Evolutionary conservation across 2,329 filamentous ascomycete species (phyloP).

Genomic region (Purpureocillium takamizusanense): DNA sequence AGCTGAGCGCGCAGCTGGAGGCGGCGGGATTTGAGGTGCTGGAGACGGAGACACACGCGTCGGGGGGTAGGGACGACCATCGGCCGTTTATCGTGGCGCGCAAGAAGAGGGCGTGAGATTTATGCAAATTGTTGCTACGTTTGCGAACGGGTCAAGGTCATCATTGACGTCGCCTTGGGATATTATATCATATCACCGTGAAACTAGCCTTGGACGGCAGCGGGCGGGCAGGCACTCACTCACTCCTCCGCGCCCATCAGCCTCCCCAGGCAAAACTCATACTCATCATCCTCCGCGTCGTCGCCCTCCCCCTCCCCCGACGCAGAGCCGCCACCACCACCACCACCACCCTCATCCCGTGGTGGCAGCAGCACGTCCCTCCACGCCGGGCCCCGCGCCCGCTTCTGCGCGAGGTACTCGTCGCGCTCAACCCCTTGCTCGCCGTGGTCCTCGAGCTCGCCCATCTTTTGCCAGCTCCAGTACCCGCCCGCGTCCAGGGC

Average conservation of each 20-base stretch:
- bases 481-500: conserved; percentile 2
- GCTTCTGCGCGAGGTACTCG: conserved; percentile 1
- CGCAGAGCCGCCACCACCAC: too few relatives aligned
- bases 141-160: too few relatives aligned
- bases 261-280: not conserved
- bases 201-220: too few relatives aligned
- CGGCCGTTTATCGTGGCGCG: conserved; percentile 8
- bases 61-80: conserved; percentile 4
- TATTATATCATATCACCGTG: too few relatives aligned
- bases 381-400: not conserved
- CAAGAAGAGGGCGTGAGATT: conserved; percentile 4
- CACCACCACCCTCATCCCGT: too few relatives aligned
- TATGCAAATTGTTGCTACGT: too few relatives aligned
- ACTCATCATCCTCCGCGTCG: not conserved
- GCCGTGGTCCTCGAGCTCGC: conserved; percentile 1
- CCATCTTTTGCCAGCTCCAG: conserved; percentile 8
- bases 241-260: not conserved
- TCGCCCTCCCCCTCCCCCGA: too few relatives aligned
- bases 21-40: conserved; percentile 7
- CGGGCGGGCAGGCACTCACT: too few relatives aligned
- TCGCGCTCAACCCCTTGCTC: not conserved
- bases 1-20: conserved; percentile 1
- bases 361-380: not conserved
- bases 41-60: conserved; percentile 4
- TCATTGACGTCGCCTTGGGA: too few relatives aligned